These are phyloP conservation scores for Phytophthora colocasiae DNA, from an alignment of 352 stramenopile genomes.

Conservation along the genomic window DNA sequence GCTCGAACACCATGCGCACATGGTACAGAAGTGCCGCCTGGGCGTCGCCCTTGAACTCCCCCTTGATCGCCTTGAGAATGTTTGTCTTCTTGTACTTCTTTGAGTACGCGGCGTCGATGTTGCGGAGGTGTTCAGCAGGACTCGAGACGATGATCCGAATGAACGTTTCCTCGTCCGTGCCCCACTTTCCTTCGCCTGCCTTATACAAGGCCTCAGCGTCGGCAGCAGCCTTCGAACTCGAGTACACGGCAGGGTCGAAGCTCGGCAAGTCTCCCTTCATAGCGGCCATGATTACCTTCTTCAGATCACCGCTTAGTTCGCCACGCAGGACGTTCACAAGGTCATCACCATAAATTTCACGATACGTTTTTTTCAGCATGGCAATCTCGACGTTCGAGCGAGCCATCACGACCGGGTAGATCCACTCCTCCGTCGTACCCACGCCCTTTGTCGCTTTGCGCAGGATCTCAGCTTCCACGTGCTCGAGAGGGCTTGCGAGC, in stretches of 20 bases:
- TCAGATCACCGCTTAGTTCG: slow-evolving; percentile 64
- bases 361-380: slow-evolving; percentile 76
- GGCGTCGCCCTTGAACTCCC: slow-evolving; percentile 62
- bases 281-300: slow-evolving; percentile 61
- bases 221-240: slow-evolving; percentile 48
- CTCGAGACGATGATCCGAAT: slow-evolving; percentile 52
- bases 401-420: slow-evolving; percentile 60
- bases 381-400: slow-evolving; percentile 69
- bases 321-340: slow-evolving; percentile 47
- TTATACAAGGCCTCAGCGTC: slow-evolving; percentile 71
- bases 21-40: slow-evolving; percentile 50
- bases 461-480: slow-evolving; percentile 69
- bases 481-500: slow-evolving; percentile 52
- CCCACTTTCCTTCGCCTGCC: slow-evolving; percentile 66
- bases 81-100: slow-evolving; percentile 71
- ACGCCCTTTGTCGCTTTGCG: slow-evolving; percentile 34
- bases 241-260: slow-evolving; percentile 67
- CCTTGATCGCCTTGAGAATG: slow-evolving; percentile 61
- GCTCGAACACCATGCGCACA: slow-evolving; percentile 60
- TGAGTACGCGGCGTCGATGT: slow-evolving; percentile 54
- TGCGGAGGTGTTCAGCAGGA: slow-evolving; percentile 50
- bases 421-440: slow-evolving; percentile 59
- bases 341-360: slow-evolving; percentile 54
- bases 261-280: slow-evolving; percentile 35
- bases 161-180: slow-evolving; percentile 71